Evolutionary conservation across 2,329 filamentous ascomycete species (phyloP).

Genomic region (Plectosphaerella plurivora): DNA sequence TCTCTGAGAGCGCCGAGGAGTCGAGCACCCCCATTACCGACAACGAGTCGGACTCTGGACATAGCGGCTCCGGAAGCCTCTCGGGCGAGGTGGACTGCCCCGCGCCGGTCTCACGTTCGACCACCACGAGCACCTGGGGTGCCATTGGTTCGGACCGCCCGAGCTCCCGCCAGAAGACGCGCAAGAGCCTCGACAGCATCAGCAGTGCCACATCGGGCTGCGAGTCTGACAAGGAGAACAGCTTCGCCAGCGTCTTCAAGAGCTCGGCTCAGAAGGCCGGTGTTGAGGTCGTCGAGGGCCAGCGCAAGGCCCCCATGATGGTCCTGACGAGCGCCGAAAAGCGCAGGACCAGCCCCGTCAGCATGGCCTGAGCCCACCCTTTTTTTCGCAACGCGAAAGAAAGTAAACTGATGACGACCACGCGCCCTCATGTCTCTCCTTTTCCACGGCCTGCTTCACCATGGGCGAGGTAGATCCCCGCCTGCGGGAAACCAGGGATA

Average conservation of each 20-base stretch:
- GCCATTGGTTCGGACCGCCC: constrained; percentile 87
- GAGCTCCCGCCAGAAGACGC: constrained; percentile 62
- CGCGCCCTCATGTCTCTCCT: constrained; percentile 12
- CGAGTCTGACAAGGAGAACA: constrained; percentile 50
- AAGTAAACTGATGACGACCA: constrained; percentile 12
- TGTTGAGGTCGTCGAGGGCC: constrained; percentile 54
- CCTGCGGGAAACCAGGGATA: constrained; percentile 4
- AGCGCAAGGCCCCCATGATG: constrained; percentile 81
- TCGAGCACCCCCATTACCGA: constrained; percentile 66
- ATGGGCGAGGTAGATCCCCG: constrained; percentile 11
- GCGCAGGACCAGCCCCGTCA: constrained; percentile 60
- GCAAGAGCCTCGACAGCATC: constrained; percentile 59
- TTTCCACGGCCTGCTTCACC: constrained; percentile 11
- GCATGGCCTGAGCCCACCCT: background rate
- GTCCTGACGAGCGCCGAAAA: constrained; percentile 88
- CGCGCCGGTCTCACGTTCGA: constrained; percentile 70
- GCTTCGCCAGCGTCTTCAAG: constrained; percentile 65
- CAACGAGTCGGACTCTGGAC: constrained; percentile 68
- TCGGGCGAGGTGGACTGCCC: constrained; percentile 67
- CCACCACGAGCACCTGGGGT: constrained; percentile 66
- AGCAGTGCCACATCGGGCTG: constrained; percentile 48
- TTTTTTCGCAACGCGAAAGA: background rate
- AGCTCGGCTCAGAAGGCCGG: constrained; percentile 46
- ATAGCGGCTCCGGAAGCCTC: constrained; percentile 74
- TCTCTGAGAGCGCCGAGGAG: constrained; percentile 72